Evolutionary conservation across 176 grass and related monocot genomes (phyloP), one percentile per base, ranked within the genome.

Genomic region (Musa beccarii): DNA sequence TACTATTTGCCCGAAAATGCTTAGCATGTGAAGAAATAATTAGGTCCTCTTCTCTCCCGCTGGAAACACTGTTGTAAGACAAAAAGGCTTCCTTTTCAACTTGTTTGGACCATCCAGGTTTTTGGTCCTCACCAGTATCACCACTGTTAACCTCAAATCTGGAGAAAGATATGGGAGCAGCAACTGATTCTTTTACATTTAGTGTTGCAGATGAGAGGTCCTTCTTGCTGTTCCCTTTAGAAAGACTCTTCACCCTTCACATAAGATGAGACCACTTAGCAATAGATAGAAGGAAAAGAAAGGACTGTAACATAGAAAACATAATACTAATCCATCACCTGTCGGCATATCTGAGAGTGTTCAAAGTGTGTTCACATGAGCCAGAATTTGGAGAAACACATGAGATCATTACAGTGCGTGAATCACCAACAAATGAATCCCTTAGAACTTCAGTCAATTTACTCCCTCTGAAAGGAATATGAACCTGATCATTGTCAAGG

Each of bases 391-490:
- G 96, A 43, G 96, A 99, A 83, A 99, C 92, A 74, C 96, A 99
- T 75, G 96, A 95, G 77, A 95, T 99, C 96, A 99, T 95, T n/a
- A 99, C 96, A 79, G 96, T 99, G 64, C 89, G 84, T 12, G 96
- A 99, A 26, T 99, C 83, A 53, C 96, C 96, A 66, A 95, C 91
- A 63, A 99, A 99, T 0, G 96, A 99, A 73, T 99, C 96, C 56
- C 96, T 84, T 75, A 99, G 64, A 66, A 99, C 96, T 89, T 99
- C 96, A 13, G 96, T 99, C 72, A 95, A 59, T 84, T 99, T 99
- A 84, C 96, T 99, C 29, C 96, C 96, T 77, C 96, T 90, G 73
- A 99, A 99, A 66, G 96, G 96, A 79, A 99, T 99, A 85, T 99
- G 96, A 79, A 79, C 90, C 70, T 99, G 91, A 71, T 99, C 96